Evolutionary conservation across 2,329 filamentous ascomycete species (phyloP), one percentile per base, ranked within the genome.

Genomic region (Eutypella sp.): DNA sequence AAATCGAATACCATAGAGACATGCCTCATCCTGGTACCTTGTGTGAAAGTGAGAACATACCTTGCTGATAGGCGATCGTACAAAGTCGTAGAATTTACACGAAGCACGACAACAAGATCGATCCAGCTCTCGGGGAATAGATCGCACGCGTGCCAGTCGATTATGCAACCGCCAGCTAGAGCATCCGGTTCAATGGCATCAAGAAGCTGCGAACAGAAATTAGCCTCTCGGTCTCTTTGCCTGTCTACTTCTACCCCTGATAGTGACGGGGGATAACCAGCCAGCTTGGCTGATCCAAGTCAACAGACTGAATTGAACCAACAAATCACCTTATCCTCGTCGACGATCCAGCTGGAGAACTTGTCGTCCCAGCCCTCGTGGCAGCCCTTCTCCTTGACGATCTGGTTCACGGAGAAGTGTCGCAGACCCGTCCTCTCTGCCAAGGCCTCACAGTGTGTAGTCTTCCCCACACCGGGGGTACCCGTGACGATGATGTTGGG

Each of bases 101-200:
- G 78, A 52, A 99, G 68, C 45, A 99, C 93, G 5, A 97, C 87
- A 1, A 99, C 91, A 2, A 99, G 78, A 65, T 99, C 93, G 61
- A 99, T 86, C 89, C 91, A 95, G 61, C 86, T 86, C 63, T 87
- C 84, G 2, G 93, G 93, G 62, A 97, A 97, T 19, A 97, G 71
- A 60, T 97, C 93, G 71, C 92, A 97, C 2, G 91, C 92, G 69
- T 99, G 93, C 92, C 93, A 99, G 71, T 99, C 93, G 61, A 99
- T 87, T 57, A 99, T 82, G 66, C 82, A 88, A 18, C 93, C 93
- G 47, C 92, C 92, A 18, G 78, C 70, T 51, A 84, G 78, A 33
- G 88, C 78, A 50, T 93, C 85, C 46, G 87, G 79, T 69, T 97
- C 93, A 47, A 99, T 85, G 40, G 87, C 81, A 64, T 99, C 93